Base-by-base conservation (phyloP, 2,329 filamentous ascomycete species). In the Penicillium frequentans region DNA sequence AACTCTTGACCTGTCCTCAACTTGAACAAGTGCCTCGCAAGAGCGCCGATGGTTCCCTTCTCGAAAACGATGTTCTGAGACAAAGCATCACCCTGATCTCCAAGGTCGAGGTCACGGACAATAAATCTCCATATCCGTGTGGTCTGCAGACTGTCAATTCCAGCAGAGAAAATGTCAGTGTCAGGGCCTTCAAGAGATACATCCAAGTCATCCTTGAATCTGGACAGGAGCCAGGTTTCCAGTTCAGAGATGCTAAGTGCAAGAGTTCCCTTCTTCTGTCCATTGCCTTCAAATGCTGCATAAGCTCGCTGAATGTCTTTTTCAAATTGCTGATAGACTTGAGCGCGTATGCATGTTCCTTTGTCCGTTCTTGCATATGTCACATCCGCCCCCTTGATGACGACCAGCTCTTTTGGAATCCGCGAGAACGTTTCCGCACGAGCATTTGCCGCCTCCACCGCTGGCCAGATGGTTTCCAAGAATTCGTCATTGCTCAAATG, bases 21-120 rank as follows among this genome's bases (percentile, higher is more conserved):
- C 0, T 74, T 68, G 44, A 75, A 66, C 0, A 86, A 68, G 60
- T 82, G 75, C 2, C 66, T 67, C 1, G 81, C 77, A 11, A 87
- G 71, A 24, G 73, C 74, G 8, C 70, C 64, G 29, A 84, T 69
- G 9, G 79, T 83, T 0, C 80, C 81, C 31, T 80, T 78, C 46
- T 88, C 85, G 45, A 85, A 88, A 0, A 87, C 77, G 0, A 87
- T 77, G 45, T 86, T 88, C 48, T 83, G 79, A 0, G 79, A 77
- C 0, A 87, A 68, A 10, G 73, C 68, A 14, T 77, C 71, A 23
- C 39, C 46, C 14, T 35, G 39, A 0, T 79, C 78, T 1, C 77
- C 75, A 1, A 84, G 63, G 26, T 84, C 77, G 2, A 88, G 65
- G 1, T 79, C 74, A 13, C 79, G 78, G 52, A 83, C 71, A 27